Evolutionary conservation across 1,284 basidiomycete species (phyloP).

Genomic region (Filobasidium uniguttulatum): DNA sequence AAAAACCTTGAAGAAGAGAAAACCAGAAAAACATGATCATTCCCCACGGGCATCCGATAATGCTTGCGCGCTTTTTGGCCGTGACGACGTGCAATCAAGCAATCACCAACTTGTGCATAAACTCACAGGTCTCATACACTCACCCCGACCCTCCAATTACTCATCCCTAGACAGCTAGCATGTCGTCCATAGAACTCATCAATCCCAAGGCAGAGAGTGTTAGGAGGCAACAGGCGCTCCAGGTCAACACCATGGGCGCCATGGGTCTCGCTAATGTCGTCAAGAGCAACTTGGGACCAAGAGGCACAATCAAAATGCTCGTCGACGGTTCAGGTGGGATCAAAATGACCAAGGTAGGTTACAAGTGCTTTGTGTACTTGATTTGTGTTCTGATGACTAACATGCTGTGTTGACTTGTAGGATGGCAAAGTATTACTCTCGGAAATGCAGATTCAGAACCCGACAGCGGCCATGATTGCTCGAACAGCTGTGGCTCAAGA

Average conservation of each 20-base stretch:
- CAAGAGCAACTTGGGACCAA: slow-evolving; percentile 85
- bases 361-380: neutral
- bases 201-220: slow-evolving; percentile 95
- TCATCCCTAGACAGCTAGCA: too few species aligned
- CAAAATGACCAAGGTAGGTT: slow-evolving; percentile 84
- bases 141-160: too few species aligned
- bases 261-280: slow-evolving; percentile 97
- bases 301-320: slow-evolving; percentile 97
- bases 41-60: too few species aligned
- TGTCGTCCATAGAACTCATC: slow-evolving; percentile 62
- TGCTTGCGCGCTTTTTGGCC: too few species aligned
- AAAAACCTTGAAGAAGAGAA: too few species aligned
- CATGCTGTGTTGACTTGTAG: slow-evolving; percentile 18
- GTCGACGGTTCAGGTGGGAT: slow-evolving; percentile 99
- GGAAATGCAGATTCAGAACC: slow-evolving; percentile 99
- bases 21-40: too few species aligned
- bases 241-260: slow-evolving; percentile 66
- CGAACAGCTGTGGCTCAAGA: slow-evolving; percentile 96
- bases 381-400: neutral
- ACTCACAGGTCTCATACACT: too few species aligned
- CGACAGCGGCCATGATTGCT: slow-evolving; percentile 98
- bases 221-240: slow-evolving; percentile 76
- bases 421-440: slow-evolving; percentile 97
- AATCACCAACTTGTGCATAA: too few species aligned
- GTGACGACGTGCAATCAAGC: too few species aligned